Percentiles rank a stretch among this genome's conserved stretches.
phyloP scores from a whole-genome alignment of 1,139 yeast species.

The Oligophagozyma castellii region DNA sequence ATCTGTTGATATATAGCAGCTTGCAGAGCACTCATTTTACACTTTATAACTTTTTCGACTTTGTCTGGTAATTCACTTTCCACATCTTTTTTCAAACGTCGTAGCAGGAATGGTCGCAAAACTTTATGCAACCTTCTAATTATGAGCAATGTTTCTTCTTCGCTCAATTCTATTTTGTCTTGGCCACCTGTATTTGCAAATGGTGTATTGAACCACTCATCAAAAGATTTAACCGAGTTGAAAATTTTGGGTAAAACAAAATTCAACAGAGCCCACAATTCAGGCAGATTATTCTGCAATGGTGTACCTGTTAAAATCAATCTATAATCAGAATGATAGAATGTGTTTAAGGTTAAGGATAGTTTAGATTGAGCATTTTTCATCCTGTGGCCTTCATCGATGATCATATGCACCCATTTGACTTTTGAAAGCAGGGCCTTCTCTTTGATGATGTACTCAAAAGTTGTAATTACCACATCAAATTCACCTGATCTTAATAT shows the following conservation, averaged over 20 bases:
- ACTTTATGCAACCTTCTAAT: constrained; percentile 95
- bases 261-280: constrained; percentile 70
- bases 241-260: constrained; percentile 70
- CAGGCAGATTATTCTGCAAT: constrained; percentile 71
- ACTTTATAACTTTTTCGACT: constrained; percentile 87
- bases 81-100: constrained; percentile 93
- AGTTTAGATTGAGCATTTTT: constrained; percentile 66
- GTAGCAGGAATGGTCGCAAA: constrained; percentile 79
- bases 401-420: constrained; percentile 76
- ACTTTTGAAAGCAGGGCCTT: constrained; percentile 51
- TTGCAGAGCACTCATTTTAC: constrained; percentile 87
- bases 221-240: constrained; percentile 75
- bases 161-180: constrained; percentile 64
- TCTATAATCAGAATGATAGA: constrained; percentile 61
- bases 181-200: constrained; percentile 74
- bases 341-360: constrained; percentile 57
- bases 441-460: constrained; percentile 67
- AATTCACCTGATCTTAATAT: constrained; percentile 54
- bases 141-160: constrained; percentile 89
- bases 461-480: constrained; percentile 66
- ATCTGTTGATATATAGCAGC: constrained; percentile 64
- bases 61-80: constrained; percentile 94
- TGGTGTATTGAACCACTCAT: constrained; percentile 81
- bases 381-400: constrained; percentile 86
- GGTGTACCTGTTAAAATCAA: constrained; percentile 82